phyloP scores from a whole-genome alignment of 306 rosid genomes.

The Hippophae tibetana region DNA sequence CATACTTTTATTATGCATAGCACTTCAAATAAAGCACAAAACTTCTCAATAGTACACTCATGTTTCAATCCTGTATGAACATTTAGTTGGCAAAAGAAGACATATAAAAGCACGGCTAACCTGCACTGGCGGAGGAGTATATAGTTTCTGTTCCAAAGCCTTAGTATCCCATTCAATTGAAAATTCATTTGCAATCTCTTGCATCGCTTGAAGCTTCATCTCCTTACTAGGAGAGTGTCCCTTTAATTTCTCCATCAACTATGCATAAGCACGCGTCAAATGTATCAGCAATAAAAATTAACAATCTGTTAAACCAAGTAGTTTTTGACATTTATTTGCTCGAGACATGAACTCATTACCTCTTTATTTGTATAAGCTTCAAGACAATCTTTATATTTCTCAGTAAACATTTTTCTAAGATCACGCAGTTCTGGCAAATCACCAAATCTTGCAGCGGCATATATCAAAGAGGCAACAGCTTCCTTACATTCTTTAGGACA shows the following conservation, averaged over 20 bases:
- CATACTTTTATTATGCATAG: no score
- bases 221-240: conserved; percentile 35
- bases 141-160: conserved; percentile 41
- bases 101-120: conserved; percentile 24
- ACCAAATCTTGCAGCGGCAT: conserved; percentile 62
- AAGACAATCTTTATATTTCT: conserved; percentile 51
- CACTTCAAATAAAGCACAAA: no score
- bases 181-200: conserved; percentile 56
- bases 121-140: conserved; percentile 25
- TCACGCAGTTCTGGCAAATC: conserved; percentile 74
- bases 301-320: no score
- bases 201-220: conserved; percentile 47
- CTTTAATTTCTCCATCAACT: conserved; percentile 55
- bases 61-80: background rate
- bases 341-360: conserved; percentile 24
- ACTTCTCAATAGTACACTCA: no score
- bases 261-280: conserved; percentile 3
- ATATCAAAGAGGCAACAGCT: conserved; percentile 58
- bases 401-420: conserved; percentile 43
- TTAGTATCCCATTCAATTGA: conserved; percentile 61
- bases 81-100: background rate
- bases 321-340: no score
- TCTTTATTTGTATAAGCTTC: conserved; percentile 41
- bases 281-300: no score
- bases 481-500: conserved; percentile 92